Evolutionary conservation across 164 flowering plant genomes (phyloP).

Genomic region (Santalum album): DNA sequence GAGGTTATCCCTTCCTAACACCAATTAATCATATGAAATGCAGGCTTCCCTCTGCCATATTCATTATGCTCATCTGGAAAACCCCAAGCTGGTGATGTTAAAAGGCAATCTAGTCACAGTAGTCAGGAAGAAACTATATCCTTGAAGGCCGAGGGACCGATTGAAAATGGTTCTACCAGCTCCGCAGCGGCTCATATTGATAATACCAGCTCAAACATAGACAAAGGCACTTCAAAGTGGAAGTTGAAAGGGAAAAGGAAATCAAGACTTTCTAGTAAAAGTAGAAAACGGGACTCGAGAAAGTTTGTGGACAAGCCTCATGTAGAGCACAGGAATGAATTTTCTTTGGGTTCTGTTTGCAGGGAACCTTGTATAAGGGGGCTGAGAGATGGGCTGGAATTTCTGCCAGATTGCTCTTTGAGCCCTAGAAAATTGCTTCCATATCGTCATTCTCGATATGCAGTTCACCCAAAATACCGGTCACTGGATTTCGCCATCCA

Average conservation of each 20-base stretch:
- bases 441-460: constrained; percentile 39
- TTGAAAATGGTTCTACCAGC: constrained; percentile 40
- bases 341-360: constrained; percentile 14
- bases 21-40: no score
- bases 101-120: constrained; percentile 28
- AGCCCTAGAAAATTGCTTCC: constrained; percentile 34
- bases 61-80: constrained; percentile 21
- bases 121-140: constrained; percentile 26
- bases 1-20: no score
- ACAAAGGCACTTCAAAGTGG: constrained; percentile 60
- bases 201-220: constrained; percentile 22
- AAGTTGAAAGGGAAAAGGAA: constrained; percentile 69
- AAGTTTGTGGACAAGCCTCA: constrained; percentile 22
- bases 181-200: constrained; percentile 18
- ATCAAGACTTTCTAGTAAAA: constrained; percentile 20
- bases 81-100: constrained; percentile 23
- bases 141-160: constrained; percentile 29
- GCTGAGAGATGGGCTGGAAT: constrained; percentile 10
- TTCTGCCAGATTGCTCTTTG: constrained; percentile 13
- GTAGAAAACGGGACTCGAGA: constrained; percentile 20
- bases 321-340: constrained; percentile 17
- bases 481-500: constrained; percentile 21
- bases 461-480: constrained; percentile 32
- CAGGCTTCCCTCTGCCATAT: constrained; percentile 32
- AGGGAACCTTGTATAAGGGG: constrained; percentile 14